These are phyloP conservation scores for Neurospora sp. DNA, from an alignment of 495 filamentous ascomycete genomes.

Conservation along the genomic window DNA sequence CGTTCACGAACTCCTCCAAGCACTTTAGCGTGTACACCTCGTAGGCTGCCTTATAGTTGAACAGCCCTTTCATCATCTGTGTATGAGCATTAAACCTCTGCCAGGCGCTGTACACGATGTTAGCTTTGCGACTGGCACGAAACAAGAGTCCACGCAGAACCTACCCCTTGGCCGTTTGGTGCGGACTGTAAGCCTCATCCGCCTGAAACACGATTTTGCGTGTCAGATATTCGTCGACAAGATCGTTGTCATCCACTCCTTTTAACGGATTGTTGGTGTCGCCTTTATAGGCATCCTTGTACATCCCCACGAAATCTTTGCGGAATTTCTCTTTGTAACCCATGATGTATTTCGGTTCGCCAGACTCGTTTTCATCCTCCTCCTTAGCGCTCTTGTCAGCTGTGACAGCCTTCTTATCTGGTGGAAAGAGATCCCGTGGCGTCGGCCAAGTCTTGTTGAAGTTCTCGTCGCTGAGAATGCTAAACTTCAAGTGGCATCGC, in stretches of 20 bases:
- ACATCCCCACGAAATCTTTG: constrained; percentile 9
- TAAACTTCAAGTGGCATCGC: constrained; percentile 41
- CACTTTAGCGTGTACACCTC: constrained; percentile 34
- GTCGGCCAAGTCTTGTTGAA: constrained; percentile 6
- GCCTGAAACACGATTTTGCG: constrained; percentile 41
- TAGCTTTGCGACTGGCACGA: background rate
- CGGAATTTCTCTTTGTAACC: constrained; percentile 15
- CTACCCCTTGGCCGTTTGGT: constrained; percentile 31
- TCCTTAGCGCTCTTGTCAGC: background rate
- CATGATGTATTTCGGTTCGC: constrained; percentile 27
- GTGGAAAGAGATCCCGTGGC: constrained; percentile 10
- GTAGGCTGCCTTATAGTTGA: constrained; percentile 46
- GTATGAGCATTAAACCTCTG: constrained; percentile 44
- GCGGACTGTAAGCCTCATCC: constrained; percentile 32
- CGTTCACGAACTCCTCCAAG: constrained; percentile 39
- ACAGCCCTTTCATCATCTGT: constrained; percentile 52
- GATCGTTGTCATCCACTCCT: background rate
- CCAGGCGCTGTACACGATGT: constrained; percentile 35
- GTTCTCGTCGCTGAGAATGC: constrained; percentile 24
- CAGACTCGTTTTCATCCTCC: constrained; percentile 14
- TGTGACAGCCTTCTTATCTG: background rate
- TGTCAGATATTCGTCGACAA: constrained; percentile 32
- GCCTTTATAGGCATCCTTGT: background rate
- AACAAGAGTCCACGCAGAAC: background rate
- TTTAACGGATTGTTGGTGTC: too few species aligned